Evolutionary conservation across 208 protist genomes (phyloP).

Genomic region (Acanthamoeba culbertsoni): DNA sequence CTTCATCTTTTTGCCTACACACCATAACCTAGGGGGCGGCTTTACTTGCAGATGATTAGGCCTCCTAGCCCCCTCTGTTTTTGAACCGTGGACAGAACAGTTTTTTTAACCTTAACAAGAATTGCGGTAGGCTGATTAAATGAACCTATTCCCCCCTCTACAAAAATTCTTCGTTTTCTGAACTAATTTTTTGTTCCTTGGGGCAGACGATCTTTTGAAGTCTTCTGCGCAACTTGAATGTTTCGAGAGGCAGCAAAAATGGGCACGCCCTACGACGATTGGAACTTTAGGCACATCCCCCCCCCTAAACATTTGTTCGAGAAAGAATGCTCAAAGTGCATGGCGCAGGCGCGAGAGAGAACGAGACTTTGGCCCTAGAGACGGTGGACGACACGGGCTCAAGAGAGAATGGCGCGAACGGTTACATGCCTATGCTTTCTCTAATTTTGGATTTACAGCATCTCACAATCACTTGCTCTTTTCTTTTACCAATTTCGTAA

Average conservation of each 20-base stretch:
- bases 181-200: no score
- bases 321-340: background rate
- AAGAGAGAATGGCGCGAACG: conserved; percentile 57
- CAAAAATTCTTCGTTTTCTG: no score
- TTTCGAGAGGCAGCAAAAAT: conserved; percentile 51
- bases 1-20: background rate
- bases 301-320: background rate
- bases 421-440: background rate
- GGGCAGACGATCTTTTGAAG: no score
- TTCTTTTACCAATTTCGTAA: background rate
- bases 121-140: no score
- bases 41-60: no score
- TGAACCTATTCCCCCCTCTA: no score
- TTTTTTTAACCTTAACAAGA: no score
- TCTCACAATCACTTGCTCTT: background rate
- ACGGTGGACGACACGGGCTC: background rate
- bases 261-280: conserved; percentile 57
- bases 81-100: no score
- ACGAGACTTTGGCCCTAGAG: conserved; percentile 18
- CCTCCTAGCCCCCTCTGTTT: no score
- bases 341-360: background rate
- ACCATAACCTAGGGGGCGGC: no score
- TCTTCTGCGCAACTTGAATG: background rate
- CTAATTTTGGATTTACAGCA: background rate
- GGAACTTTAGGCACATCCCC: conserved; percentile 25